Evolutionary conservation across 768 basidiomycete genomes (phyloP), one percentile per base, ranked within the genome.

Genomic region (Auricularia sp.): DNA sequence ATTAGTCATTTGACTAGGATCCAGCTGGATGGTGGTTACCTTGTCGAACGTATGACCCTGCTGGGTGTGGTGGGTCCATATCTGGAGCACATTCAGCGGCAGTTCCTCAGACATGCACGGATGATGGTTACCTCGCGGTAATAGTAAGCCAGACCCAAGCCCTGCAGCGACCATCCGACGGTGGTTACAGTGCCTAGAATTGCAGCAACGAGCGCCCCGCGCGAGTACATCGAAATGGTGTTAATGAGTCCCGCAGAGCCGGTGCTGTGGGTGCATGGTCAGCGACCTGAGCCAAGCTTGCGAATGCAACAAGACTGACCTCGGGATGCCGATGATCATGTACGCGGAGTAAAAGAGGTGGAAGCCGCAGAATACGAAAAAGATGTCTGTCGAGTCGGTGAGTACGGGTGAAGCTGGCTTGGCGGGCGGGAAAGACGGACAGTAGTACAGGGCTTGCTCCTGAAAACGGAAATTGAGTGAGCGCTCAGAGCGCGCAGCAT

Each of bases 281-380:
- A 51, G 14, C 47, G 6, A 18, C 8, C 44, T 10, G n/a, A n/a
- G n/a, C n/a, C n/a, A n/a, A n/a, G n/a, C n/a, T 7, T 13, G 0
- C 10, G 11, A 18, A 18, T 10, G 47, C 8, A 51, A 1, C 47
- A 51, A 16, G 33, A 24, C 74, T 69, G 78, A 87, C 88, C 86
- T 84, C 70, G 94, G 94, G 70, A 97, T 89, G 69, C 96, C 96
- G 73, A 98, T 87, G 74, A 94, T 87, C 93, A 92, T 92, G 79
- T 98, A 98, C 72, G 92, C 74, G 68, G 90, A 91, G 79, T 93
- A 98, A 51, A 92, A 80, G 67, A 98, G 82, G 77, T 99, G 94
- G 82, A 92, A 98, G 59, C 94, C 96, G 64, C 87, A 83, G 78
- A 99, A 99, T 77, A 98, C 85, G 82, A 98, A 96, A 81, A 93